phyloP scores from a whole-genome alignment of 768 basidiomycete genomes.

The Macrolepiota albuminosa region DNA sequence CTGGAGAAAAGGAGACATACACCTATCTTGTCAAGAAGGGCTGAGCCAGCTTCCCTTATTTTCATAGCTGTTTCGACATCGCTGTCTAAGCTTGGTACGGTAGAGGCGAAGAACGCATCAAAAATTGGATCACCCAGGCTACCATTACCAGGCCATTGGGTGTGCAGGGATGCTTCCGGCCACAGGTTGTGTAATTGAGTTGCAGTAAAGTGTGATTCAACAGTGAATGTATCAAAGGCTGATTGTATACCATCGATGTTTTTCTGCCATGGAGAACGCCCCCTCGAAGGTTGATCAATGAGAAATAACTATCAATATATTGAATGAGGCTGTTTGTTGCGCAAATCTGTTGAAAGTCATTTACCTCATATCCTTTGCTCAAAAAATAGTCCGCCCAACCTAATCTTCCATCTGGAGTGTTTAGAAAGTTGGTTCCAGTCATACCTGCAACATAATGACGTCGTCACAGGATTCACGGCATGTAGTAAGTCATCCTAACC shows the following conservation, averaged over 20 bases:
- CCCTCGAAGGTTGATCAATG: slow-evolving; percentile 42
- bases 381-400: slow-evolving; percentile 60
- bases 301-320: slow-evolving; percentile 27
- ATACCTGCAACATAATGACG: slow-evolving; percentile 26
- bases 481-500: slow-evolving; percentile 19
- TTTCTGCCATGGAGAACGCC: slow-evolving; percentile 40
- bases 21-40: slow-evolving; percentile 42
- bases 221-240: slow-evolving; percentile 21
- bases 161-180: slow-evolving; percentile 42
- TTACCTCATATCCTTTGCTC: slow-evolving; percentile 45
- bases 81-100: slow-evolving; percentile 34
- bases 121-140: slow-evolving; percentile 39
- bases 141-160: slow-evolving; percentile 53
- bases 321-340: slow-evolving; percentile 11
- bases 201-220: slow-evolving; percentile 42
- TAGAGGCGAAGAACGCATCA: slow-evolving; percentile 40
- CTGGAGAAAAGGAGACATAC: slow-evolving; percentile 22
- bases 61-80: slow-evolving; percentile 31
- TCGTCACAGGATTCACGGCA: background rate
- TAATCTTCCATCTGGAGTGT: slow-evolving; percentile 47
- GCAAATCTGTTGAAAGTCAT: slow-evolving; percentile 14
- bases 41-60: slow-evolving; percentile 35
- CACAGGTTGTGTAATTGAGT: slow-evolving; percentile 34
- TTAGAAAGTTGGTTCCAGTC: slow-evolving; percentile 49
- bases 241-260: slow-evolving; percentile 31